These are phyloP conservation scores for Cucurbita maxima DNA, from an alignment of 306 rosid genomes.

Conservation along the genomic window DNA sequence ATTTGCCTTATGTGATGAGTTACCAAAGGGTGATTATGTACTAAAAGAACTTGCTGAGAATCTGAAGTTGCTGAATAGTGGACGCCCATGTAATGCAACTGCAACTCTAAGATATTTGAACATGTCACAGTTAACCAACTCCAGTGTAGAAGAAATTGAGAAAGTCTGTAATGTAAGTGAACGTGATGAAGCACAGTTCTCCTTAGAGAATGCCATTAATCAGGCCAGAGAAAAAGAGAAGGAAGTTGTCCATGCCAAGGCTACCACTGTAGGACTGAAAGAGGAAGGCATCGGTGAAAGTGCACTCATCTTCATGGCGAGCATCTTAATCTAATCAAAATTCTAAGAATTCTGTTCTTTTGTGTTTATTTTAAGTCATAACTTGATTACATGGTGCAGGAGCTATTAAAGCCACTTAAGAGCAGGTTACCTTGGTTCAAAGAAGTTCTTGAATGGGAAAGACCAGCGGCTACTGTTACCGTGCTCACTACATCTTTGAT, in stretches of 20 bases:
- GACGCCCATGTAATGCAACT: conserved; percentile 54
- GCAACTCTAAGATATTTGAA: conserved; percentile 41
- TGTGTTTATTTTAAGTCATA: not conserved
- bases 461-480: conserved; percentile 34
- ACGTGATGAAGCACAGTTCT: conserved; percentile 14
- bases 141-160: conserved; percentile 13
- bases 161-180: conserved; percentile 11
- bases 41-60: conserved; percentile 61
- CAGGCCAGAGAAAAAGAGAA: conserved; percentile 79
- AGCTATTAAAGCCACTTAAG: conserved; percentile 54
- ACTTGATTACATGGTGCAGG: conserved; percentile 28
- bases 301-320: conserved; percentile 41
- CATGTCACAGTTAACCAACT: conserved; percentile 17
- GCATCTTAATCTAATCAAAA: not conserved
- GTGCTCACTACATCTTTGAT: conserved; percentile 33
- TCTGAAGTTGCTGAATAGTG: conserved; percentile 31
- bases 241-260: conserved; percentile 53
- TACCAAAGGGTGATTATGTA: conserved; percentile 84
- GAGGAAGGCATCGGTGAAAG: conserved; percentile 73
- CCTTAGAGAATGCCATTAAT: conserved; percentile 43
- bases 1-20: conserved; percentile 60
- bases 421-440: conserved; percentile 30
- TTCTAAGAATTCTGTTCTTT: not conserved
- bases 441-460: conserved; percentile 58
- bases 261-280: conserved; percentile 59